Conservation (phyloP, 305 asterid genomes). For the Fraxinus nigra region DNA sequence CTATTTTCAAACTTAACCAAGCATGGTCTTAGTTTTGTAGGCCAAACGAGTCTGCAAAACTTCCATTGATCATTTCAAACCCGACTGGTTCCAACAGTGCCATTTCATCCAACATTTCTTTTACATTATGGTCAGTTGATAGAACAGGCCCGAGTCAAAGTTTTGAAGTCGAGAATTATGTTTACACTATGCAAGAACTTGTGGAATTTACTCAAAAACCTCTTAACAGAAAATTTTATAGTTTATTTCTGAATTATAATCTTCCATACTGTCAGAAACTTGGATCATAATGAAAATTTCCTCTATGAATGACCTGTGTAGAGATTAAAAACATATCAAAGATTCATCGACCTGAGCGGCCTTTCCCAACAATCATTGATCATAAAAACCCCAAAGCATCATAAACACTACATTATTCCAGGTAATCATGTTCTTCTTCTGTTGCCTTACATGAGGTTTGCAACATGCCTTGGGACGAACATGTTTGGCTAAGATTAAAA, state of each 20-base stretch:
- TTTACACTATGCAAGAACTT: background rate
- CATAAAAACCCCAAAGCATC: conserved; percentile 51
- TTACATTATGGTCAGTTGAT: background rate
- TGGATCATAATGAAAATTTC: background rate
- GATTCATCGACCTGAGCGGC: conserved; percentile 42
- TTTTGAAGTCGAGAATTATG: background rate
- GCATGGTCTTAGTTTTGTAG: background rate
- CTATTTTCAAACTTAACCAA: background rate
- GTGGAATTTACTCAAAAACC: background rate
- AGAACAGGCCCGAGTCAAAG: background rate
- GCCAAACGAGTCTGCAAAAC: background rate
- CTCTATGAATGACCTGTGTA: conserved; percentile 25
- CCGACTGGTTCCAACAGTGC: background rate
- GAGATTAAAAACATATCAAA: conserved; percentile 48
- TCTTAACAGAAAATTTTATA: background rate
- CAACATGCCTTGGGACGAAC: background rate
- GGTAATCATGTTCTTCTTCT: conserved; percentile 37
- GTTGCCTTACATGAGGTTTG: background rate
- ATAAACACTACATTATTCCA: conserved; percentile 54
- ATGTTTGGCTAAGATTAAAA: background rate
- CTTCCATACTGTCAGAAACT: background rate
- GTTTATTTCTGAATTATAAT: background rate
- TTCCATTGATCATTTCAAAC: background rate
- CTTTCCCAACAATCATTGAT: conserved; percentile 47
- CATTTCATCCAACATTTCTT: background rate